A percentile compares a stretch with the other conserved stretches of the same genome.
Conservation (phyloP, 1,284 basidiomycete species). For the Puccinia triticina region DNA sequence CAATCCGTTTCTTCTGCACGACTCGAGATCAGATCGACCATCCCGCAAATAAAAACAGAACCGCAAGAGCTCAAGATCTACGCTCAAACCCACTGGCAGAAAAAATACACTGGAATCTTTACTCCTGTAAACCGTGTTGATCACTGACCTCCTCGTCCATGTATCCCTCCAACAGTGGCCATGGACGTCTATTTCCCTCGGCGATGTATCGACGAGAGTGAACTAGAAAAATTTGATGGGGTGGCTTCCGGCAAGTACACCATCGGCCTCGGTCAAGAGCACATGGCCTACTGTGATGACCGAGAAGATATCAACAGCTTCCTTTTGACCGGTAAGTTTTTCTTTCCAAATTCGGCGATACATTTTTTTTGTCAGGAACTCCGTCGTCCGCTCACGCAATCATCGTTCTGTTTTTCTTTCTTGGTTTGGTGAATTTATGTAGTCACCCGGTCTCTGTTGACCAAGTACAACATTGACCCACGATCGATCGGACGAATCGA, state of each 20-base stretch:
- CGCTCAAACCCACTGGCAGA: neutral
- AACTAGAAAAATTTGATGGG: slow-evolving; percentile 92
- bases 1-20: neutral
- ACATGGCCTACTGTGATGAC: slow-evolving; percentile 90
- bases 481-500: slow-evolving; percentile 94
- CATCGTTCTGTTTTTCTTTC: neutral
- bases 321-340: slow-evolving; percentile 78
- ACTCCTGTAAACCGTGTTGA: neutral
- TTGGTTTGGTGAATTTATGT: slow-evolving; percentile 16
- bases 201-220: slow-evolving; percentile 84
- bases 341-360: neutral
- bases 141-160: neutral
- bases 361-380: slow-evolving; percentile 21
- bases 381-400: neutral
- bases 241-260: slow-evolving; percentile 98
- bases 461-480: slow-evolving; percentile 95
- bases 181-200: slow-evolving; percentile 50
- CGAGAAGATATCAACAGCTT: slow-evolving; percentile 97
- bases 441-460: slow-evolving; percentile 72
- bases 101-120: no score
- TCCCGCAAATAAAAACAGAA: neutral
- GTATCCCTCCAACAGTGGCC: slow-evolving; percentile 8
- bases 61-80: neutral
- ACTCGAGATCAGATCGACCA: neutral
- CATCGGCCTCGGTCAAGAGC: slow-evolving; percentile 96